A percentile compares a stretch with the other conserved stretches of the same genome.
Evolutionary conservation across 225 moss, liverwort and hornwort genomes (phyloP).

Genomic region (Physcomitrellopsis africana): DNA sequence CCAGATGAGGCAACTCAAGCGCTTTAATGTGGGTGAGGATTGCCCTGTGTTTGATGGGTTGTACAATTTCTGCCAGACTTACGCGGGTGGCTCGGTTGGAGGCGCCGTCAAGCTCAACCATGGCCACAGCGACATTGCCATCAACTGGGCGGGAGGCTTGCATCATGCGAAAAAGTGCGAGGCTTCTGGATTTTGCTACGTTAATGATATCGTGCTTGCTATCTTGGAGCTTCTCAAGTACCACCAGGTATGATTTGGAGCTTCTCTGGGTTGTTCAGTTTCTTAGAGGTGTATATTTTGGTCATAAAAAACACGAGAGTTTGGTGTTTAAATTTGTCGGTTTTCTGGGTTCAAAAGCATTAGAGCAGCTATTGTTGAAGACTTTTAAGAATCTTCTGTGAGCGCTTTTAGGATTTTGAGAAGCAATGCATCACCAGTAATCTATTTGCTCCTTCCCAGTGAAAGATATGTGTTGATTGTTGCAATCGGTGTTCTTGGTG

Average conservation of each 20-base stretch:
- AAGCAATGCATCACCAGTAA: neutral
- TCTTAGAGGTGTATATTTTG: too few relatives aligned
- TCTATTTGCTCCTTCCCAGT: neutral
- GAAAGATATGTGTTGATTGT: neutral
- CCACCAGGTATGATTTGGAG: conserved; percentile 53
- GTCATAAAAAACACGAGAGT: neutral
- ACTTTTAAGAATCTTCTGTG: neutral
- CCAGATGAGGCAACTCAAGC: conserved; percentile 82
- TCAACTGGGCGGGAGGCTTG: conserved; percentile 96
- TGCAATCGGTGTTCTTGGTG: neutral
- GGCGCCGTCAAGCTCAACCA: conserved; percentile 93
- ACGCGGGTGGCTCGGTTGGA: conserved; percentile 92
- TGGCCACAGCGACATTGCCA: conserved; percentile 86
- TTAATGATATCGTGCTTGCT: conserved; percentile 96
- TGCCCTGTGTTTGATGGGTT: conserved; percentile 95
- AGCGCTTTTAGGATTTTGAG: neutral
- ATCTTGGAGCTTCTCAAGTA: conserved; percentile 91
- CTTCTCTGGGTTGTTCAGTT: too few relatives aligned
- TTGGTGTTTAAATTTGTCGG: neutral
- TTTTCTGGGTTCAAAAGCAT: neutral
- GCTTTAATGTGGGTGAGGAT: conserved; percentile 98
- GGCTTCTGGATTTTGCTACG: conserved; percentile 98
- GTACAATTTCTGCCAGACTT: conserved; percentile 92
- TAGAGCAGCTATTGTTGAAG: too few relatives aligned
- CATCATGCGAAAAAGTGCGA: conserved; percentile 98